These are phyloP conservation scores for Clarireedia hainanense DNA, from an alignment of 2,329 filamentous ascomycete species.

Conservation along the genomic window DNA sequence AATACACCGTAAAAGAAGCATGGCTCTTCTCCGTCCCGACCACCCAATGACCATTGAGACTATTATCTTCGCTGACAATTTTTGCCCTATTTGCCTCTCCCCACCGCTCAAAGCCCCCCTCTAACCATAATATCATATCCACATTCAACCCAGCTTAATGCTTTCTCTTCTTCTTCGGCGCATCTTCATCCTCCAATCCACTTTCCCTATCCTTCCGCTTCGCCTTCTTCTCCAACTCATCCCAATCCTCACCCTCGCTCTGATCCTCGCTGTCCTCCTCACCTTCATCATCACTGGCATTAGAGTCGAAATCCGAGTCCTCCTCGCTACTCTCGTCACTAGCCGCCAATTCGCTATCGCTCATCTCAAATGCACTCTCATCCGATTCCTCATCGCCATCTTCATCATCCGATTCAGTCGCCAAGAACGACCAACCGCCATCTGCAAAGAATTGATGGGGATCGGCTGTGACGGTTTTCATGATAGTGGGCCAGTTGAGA, in stretches of 20 bases:
- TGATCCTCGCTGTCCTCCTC: conserved; percentile 67
- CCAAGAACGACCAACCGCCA: conserved; percentile 90
- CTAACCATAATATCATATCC: background rate
- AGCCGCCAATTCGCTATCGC: conserved; percentile 67
- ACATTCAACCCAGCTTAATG: conserved; percentile 26
- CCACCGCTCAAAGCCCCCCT: background rate
- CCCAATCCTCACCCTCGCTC: conserved; percentile 84
- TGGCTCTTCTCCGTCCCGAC: too few species aligned
- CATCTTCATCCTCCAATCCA: conserved; percentile 61
- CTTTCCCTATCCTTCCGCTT: conserved; percentile 71
- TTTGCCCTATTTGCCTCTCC: background rate
- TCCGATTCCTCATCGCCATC: conserved; percentile 72
- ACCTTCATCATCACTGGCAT: conserved; percentile 73
- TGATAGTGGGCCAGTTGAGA: conserved; percentile 97
- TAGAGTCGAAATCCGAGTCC: conserved; percentile 88
- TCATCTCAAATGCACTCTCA: conserved; percentile 87
- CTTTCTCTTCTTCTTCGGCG: conserved; percentile 63
- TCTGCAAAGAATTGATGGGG: conserved; percentile 93
- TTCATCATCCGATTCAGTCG: conserved; percentile 80
- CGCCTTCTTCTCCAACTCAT: conserved; percentile 86
- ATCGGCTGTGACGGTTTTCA: conserved; percentile 96
- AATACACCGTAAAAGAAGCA: too few species aligned
- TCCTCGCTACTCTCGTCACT: conserved; percentile 77
- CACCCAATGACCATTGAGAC: too few species aligned
- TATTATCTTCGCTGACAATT: background rate